Evolutionary conservation across 1,139 yeast genomes (phyloP).

Genomic region (Saccharomyces hybrid): DNA sequence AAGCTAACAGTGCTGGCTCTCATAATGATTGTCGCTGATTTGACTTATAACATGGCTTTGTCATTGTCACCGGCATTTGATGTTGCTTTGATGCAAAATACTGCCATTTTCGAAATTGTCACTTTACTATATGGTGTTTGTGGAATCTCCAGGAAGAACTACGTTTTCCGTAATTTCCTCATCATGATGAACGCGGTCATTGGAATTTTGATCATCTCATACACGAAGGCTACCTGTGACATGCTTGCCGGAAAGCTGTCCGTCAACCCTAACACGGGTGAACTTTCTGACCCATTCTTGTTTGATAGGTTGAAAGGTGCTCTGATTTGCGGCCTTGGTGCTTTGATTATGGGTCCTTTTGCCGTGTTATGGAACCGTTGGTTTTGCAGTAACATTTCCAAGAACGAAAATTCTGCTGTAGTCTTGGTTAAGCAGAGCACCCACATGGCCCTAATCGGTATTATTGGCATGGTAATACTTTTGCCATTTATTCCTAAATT

Average conservation of each 20-base stretch:
- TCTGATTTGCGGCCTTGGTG: conserved; percentile 24
- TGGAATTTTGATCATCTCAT: conserved; percentile 19
- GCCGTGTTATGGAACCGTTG: conserved; percentile 22
- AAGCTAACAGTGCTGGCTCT: conserved; percentile 14
- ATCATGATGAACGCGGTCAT: conserved; percentile 11
- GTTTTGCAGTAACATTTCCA: conserved; percentile 10
- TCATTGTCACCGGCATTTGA: conserved; percentile 24
- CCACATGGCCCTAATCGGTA: conserved; percentile 21
- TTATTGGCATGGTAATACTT: conserved; percentile 16
- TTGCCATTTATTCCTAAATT: conserved; percentile 20
- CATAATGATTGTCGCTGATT: conserved; percentile 10
- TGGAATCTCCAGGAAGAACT: conserved; percentile 10
- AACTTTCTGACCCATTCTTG: conserved; percentile 26
- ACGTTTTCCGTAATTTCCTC: conserved; percentile 11
- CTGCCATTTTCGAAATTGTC: conserved; percentile 22
- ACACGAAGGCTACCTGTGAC: conserved; percentile 25
- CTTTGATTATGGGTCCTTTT: conserved; percentile 24
- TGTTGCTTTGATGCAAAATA: conserved; percentile 22
- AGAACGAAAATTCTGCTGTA: conserved; percentile 11
- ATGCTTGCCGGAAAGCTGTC: conserved; percentile 23
- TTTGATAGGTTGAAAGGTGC: conserved; percentile 28
- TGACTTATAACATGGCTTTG: conserved; percentile 18
- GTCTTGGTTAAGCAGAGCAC: conserved; percentile 15
- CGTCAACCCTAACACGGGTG: conserved; percentile 23
- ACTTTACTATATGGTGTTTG: conserved; percentile 19